These are phyloP conservation scores for Lumnitzera racemosa DNA, from an alignment of 345 rosid species.

Conservation along the genomic window DNA sequence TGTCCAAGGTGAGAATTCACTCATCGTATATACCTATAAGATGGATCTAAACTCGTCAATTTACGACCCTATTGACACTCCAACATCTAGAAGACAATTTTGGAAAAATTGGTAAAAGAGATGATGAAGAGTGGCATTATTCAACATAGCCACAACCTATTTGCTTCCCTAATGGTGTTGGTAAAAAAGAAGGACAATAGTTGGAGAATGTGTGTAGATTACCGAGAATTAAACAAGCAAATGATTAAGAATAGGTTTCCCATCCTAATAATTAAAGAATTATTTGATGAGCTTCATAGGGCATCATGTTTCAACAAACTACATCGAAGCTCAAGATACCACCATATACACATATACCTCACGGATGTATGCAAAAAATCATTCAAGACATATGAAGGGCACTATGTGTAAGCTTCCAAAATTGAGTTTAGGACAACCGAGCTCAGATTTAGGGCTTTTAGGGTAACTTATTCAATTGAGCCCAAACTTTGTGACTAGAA, in stretches of 20 bases:
- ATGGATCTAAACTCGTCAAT: not conserved
- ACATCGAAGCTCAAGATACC: not conserved
- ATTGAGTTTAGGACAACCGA: too few relatives aligned
- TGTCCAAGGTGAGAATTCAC: not conserved
- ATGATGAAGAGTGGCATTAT: not conserved
- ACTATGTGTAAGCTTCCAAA: too few relatives aligned
- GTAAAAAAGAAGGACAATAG: constrained; percentile 1
- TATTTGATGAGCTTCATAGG: not conserved
- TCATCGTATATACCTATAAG: not conserved
- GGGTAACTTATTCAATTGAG: too few relatives aligned
- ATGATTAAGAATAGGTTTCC: not conserved
- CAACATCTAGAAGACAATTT: not conserved
- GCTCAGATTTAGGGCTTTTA: too few relatives aligned
- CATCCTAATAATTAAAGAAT: not conserved
- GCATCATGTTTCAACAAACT: not conserved
- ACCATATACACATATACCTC: not conserved
- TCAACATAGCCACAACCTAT: not conserved
- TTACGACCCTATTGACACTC: not conserved
- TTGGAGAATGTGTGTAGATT: not conserved
- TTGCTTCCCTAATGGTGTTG: not conserved
- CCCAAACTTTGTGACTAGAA: too few relatives aligned
- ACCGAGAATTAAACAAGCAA: not conserved
- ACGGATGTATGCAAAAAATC: not conserved
- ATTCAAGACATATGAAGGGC: not conserved
- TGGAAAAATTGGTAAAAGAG: not conserved